Base-by-base conservation (phyloP, 352 stramenopile species). In the Globisporangium paddicum region DNA sequence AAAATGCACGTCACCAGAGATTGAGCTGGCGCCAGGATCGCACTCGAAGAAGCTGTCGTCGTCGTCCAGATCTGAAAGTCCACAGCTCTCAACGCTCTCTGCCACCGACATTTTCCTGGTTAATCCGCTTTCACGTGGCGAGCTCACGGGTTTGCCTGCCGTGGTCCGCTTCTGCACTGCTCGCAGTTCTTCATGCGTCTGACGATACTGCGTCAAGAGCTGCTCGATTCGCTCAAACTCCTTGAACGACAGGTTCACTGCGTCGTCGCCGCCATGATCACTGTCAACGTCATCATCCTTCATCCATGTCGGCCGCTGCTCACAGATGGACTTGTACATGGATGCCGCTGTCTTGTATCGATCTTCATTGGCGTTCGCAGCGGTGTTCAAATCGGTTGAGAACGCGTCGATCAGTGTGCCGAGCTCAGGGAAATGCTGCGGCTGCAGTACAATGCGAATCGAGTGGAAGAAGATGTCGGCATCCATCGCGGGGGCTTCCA, bases 181-280 rank as follows among this genome's bases (percentile, higher is more conserved):
- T 42, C 72, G 65, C 14, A 95, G 47, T 18, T 92, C 82, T 35
- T 92, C 69, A 21, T 90, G 77, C 0, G 79, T 93, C 44, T 88
- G 71, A 6, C 86, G 82, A 65, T 96, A 96, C 18, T 93, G 81
- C 16, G 80, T 44, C 11, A 96, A 60, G 0, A 96, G 64, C 48
- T 90, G 77, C 37, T 96, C 86, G 42, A 96, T 96, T 16, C 86
- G 81, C 56, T 93, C 71, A 44, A 96, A 96, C 40, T 94, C 86
- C 23, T 73, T 79, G 14, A 90, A 73, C 11, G 82, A 93, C 25
- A 95, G 65, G 28, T 86, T 87, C 10, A 89, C 41, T 8, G 58
- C 63, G 11, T 63, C 62, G 4, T 65, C 53, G 6, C 54, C 63
- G 14, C 34, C 63, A n/a, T 63, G 55, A 35, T 38, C 52, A 40